Evolutionary conservation across 306 rosid species (phyloP), one percentile per base, ranked within the genome.

Genomic region (Medicago ruthenica): DNA sequence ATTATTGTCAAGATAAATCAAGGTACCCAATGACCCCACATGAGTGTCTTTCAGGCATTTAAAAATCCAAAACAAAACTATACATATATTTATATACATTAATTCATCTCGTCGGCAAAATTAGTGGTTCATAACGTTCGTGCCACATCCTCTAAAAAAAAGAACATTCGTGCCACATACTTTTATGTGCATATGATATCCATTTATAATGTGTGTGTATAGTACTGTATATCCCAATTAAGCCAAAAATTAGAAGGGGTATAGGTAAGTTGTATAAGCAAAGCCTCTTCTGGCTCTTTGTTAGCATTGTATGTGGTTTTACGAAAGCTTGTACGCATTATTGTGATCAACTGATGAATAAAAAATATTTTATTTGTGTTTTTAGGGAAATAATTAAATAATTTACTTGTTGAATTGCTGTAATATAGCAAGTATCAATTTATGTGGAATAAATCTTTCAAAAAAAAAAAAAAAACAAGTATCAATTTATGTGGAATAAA

Each of bases 1-100:
- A 94, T 54, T 94, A 94, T 77, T 94, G 98, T 73, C 83, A 84
- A 15, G 98, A 94, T 48, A 90, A 78, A 82, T 84, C 96, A 5
- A 86, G 98, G 74, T 67, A 58, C 85, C 87, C 88, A 0, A 80
- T 81, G 17, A 48, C 91, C 78, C 98, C 98, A 67, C 85, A 86
- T 0, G 98, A 94, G 88, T 94, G 98, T 61, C 36, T 41, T 17
- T 88, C 87, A 1, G 94, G 88, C 67, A 63, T 82, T 83, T 93
- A 80, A 70, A n/a, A 5, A 9, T 20, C 9, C 7, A 31, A 39
- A n/a, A 2, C 17, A 12, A 54, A 36, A 71, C 8, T 10, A 1
- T 4, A 22, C 1, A 57, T 21, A 47, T 14, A 15, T 7, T 47
- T 31, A 31, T 31, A 31, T 1, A 5, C 10, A 12, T 31, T 54